Evolutionary conservation across 177 flowering plant genomes (phyloP), one percentile per base, ranked within the genome.

Genomic region (Vitis hybrid): DNA sequence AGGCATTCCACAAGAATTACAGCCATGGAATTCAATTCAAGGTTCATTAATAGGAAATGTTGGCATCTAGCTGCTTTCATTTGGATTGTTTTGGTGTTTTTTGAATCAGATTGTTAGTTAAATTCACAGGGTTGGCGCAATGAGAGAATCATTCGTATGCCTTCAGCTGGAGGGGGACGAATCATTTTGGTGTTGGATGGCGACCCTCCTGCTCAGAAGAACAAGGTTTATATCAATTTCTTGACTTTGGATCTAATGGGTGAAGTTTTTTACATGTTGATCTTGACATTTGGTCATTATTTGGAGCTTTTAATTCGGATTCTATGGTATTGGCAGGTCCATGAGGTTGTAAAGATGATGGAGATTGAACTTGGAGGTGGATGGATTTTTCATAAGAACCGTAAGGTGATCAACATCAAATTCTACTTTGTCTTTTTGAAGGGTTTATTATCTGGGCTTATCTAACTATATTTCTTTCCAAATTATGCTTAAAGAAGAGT

Each of bases 271-370:
- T 16, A 26, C 11, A 57, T 29, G n/a, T 3, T 56, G 50, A 15
- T 65, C 33, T 67, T 19, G n/a, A 57, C 5, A 57, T 8, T 26
- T 22, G n/a, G 1, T 15, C 10, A 1, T 19, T 5, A 8, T 29
- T 73, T 13, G 13, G 56, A 56, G 50, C 13, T 58, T 16, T 29
- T 48, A 53, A 39, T 31, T 50, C 39, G 11, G 65, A 12, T 31
- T 13, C n/a, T 64, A 0, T 73, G 72, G 69, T 52, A 45, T 72
- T 72, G 29, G 49, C 82, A 94, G 97, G 89, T 94, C 56, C 80
- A 82, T n/a, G 91, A 92, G 72, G 89, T 89, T 70, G 79, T 85
- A 33, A 81, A 85, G 76, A 83, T 86, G 81, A 87, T 92, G 90
- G 97, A 89, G 72, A 79, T 71, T 67, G 92, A 94, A 56, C 88